Evolutionary conservation across 441 rosid species (phyloP), one percentile per base, ranked within the genome.

Genomic region (Melastoma candidum): DNA sequence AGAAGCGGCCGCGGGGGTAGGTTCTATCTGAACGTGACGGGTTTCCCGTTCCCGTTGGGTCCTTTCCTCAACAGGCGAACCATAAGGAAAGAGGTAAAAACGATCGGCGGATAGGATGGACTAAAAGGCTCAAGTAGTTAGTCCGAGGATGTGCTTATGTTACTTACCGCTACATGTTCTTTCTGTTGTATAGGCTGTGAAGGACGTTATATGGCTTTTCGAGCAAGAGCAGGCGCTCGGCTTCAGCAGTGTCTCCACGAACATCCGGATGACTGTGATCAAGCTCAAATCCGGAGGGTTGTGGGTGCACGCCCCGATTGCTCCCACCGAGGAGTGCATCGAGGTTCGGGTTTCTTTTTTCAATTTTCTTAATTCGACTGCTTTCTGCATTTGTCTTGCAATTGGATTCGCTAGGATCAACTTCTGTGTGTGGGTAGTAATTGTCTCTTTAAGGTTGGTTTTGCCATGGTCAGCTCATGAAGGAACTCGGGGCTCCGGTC

Each of bases 221-320:
- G 98, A 92, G 61, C 97, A 88, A 81, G 98, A 86, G 72, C 97
- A 88, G 67, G 97, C 97, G 41, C 70, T 93, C 70, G 98, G 98
- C 14, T 88, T 92, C 81, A 92, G 97, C 77, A 88, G 97, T n/a
- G 95, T 92, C 51, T 92, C 98, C 0, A 88, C 95, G 3, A 90
- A 90, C 67, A 87, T 83, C 53, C 75, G 95, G 17, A 90, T 87
- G 98, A 88, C 95, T 4, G 86, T 82, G 53, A 88, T 93, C 81
- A 93, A 86, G 68, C 85, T 93, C 39, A 88, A 88, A 76, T 85
- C 97, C 48, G 97, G 95, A 50, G 97, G 98, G n/a, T 69, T 88
- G 64, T 88, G 97, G 97, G 85, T 93, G 58, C 98, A 93, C 71
- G 98, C 98, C n/a, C 97, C 98, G 27, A 77, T 92, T 71, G 98